A percentile compares a stretch with the other conserved stretches of the same genome.
Evolutionary conservation across 192 early-diverging fungal genomes (phyloP).

Genomic region (Entomortierella lignicola): DNA sequence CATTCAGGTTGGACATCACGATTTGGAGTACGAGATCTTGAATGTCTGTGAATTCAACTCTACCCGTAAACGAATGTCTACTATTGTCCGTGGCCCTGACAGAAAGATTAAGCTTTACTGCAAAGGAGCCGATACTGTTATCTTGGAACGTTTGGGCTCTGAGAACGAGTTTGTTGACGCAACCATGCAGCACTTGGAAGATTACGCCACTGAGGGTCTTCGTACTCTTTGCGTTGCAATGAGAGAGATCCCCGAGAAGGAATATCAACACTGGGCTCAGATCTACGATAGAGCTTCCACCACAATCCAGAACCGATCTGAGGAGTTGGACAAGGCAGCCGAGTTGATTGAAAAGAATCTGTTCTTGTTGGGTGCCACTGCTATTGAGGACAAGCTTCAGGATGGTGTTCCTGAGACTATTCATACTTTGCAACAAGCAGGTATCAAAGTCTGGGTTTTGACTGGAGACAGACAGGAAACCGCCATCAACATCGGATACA

Average conservation of each 20-base stretch:
- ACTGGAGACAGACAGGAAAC: conserved; percentile 99
- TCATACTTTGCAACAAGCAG: conserved; percentile 92
- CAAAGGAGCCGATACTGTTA: conserved; percentile 98
- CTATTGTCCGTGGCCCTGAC: conserved; percentile 87
- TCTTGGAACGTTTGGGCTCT: conserved; percentile 86
- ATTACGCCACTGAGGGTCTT: conserved; percentile 95
- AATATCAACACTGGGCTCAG: conserved; percentile 86
- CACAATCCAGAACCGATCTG: conserved; percentile 88
- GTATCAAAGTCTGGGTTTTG: conserved; percentile 97
- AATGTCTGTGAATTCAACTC: conserved; percentile 99
- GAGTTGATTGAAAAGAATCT: conserved; percentile 96
- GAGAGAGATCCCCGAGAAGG: conserved; percentile 89
- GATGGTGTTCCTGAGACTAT: conserved; percentile 99
- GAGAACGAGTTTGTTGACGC: conserved; percentile 77
- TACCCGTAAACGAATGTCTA: conserved; percentile 98
- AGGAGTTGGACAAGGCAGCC: conserved; percentile 90
- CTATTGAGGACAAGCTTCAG: conserved; percentile 98
- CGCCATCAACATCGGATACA: conserved; percentile 98
- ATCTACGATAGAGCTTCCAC: conserved; percentile 91
- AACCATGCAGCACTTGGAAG: conserved; percentile 86
- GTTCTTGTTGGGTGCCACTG: conserved; percentile 94
- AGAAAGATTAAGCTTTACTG: conserved; percentile 91
- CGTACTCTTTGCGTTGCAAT: conserved; percentile 96
- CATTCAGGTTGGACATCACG: conserved; percentile 53
- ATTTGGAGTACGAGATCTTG: conserved; percentile 88